Evolutionary conservation across 345 rosid species (phyloP).

Genomic region (Barbarea vulgaris): DNA sequence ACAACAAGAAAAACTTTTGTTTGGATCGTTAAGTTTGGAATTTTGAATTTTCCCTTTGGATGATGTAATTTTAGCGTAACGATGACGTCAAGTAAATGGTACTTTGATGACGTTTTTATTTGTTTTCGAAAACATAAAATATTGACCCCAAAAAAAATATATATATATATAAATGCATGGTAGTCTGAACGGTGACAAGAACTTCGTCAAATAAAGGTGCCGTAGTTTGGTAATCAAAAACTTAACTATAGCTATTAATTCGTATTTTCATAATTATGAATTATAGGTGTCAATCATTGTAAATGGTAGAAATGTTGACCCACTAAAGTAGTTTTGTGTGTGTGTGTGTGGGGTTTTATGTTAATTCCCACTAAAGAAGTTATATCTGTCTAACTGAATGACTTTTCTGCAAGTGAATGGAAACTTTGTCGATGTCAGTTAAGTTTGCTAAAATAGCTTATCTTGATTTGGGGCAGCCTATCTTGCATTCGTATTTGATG

Average conservation of each 20-base stretch:
- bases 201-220: slow-evolving; percentile 9
- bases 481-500: neutral
- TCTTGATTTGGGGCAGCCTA: no score
- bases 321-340: neutral
- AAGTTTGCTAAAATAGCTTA: no score
- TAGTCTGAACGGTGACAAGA: slow-evolving; percentile 3
- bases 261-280: neutral
- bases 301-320: neutral
- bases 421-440: no score
- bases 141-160: neutral
- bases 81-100: slow-evolving; percentile 19
- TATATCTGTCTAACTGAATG: no score
- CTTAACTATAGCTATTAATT: neutral
- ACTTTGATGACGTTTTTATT: slow-evolving; percentile 21
- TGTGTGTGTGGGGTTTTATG: no score
- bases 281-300: no score
- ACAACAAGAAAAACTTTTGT: no score
- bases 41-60: neutral
- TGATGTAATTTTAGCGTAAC: slow-evolving; percentile 8
- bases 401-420: neutral
- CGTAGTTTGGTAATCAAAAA: slow-evolving; percentile 4
- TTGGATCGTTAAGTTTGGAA: neutral
- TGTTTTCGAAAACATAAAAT: neutral
- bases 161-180: neutral
- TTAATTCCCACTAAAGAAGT: neutral